Evolutionary conservation across 345 rosid genomes (phyloP).

Genomic region (Sonneratia caseolaris): DNA sequence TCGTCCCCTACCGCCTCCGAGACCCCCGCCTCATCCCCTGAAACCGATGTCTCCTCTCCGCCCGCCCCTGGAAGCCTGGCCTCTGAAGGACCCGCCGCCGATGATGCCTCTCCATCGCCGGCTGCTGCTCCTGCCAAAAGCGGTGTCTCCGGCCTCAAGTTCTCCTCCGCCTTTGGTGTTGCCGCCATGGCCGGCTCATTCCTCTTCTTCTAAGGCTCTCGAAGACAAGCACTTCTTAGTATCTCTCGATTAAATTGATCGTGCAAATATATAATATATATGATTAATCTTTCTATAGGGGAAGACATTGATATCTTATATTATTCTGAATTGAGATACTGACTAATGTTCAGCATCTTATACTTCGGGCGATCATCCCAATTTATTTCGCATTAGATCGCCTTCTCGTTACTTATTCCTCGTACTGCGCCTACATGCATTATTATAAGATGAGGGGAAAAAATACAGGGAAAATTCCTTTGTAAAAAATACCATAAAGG

Average conservation of each 20-base stretch:
- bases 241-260: neutral
- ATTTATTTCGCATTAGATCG: no score
- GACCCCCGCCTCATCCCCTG: constrained; percentile 8
- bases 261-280: no score
- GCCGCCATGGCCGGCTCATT: constrained; percentile 6
- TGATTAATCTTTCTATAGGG: neutral
- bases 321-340: neutral
- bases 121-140: neutral
- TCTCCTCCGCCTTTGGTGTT: constrained; percentile 4
- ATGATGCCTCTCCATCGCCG: neutral
- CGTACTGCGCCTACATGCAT: no score
- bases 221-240: neutral
- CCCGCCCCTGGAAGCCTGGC: constrained; percentile 14
- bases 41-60: constrained; percentile 1
- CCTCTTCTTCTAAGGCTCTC: constrained; percentile 7
- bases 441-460: no score
- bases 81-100: constrained; percentile 8
- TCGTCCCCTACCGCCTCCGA: constrained; percentile 8
- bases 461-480: no score
- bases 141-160: constrained; percentile 5
- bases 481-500: no score
- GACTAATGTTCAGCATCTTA: no score
- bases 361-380: no score
- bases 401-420: no score
- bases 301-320: neutral